These are phyloP conservation scores for Sanghuangporus sanghuang DNA, from an alignment of 1,284 basidiomycete genomes.

Conservation along the genomic window DNA sequence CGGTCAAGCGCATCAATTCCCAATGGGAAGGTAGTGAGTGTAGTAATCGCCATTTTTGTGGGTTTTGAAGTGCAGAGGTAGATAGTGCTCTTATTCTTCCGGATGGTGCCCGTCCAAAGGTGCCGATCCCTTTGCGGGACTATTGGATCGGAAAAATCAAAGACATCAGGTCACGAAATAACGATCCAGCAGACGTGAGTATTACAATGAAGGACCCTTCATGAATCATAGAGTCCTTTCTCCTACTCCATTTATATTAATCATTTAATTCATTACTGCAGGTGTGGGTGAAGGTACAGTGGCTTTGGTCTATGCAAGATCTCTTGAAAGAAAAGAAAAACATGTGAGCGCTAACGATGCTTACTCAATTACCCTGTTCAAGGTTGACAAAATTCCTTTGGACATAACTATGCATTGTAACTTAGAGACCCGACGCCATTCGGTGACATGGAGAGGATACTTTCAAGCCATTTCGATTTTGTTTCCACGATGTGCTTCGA, in stretches of 20 bases:
- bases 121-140: neutral
- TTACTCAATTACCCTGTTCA: neutral
- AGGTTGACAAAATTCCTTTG: neutral
- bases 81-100: constrained; percentile 13
- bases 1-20: neutral
- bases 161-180: constrained; percentile 8
- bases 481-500: constrained; percentile 12
- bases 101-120: neutral
- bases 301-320: constrained; percentile 6
- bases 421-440: neutral
- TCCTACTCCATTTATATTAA: no score
- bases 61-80: neutral
- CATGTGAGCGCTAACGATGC: neutral
- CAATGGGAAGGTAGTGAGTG: neutral
- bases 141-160: constrained; percentile 18
- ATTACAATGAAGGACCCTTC: neutral
- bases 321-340: neutral
- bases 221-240: no score
- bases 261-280: neutral
- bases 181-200: constrained; percentile 13
- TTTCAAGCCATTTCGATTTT: constrained; percentile 14
- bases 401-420: neutral
- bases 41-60: neutral
- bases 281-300: constrained; percentile 16
- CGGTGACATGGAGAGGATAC: constrained; percentile 12